Percentiles rank a stretch among this genome's conserved stretches.
These are phyloP conservation scores for Neodidymelliopsis sp. DNA, from an alignment of 2,329 filamentous ascomycete species.

Conservation along the genomic window DNA sequence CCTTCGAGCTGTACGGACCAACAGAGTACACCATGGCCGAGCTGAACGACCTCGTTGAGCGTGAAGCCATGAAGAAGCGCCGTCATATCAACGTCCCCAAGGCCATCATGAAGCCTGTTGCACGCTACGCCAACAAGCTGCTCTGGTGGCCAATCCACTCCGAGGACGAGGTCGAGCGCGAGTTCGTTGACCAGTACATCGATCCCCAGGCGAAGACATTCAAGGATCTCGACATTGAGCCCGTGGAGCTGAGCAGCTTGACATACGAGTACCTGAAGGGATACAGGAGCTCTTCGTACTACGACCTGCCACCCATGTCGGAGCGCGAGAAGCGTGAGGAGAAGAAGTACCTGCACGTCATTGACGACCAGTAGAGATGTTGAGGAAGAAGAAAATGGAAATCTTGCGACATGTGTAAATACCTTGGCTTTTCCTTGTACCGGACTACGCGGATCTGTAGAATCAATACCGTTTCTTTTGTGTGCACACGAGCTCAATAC, in stretches of 20 bases:
- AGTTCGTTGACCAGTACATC: slow-evolving; percentile 92
- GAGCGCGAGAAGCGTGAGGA: slow-evolving; percentile 95
- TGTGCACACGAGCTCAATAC: too few species aligned
- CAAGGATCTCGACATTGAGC: slow-evolving; percentile 89
- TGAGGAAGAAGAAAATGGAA: slow-evolving; percentile 10
- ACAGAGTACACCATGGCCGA: slow-evolving; percentile 90
- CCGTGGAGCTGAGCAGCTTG: slow-evolving; percentile 82
- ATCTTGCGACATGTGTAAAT: slow-evolving; percentile 37
- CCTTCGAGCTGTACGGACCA: slow-evolving; percentile 92
- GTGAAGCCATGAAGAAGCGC: slow-evolving; percentile 88
- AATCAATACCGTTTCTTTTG: slow-evolving; percentile 34
- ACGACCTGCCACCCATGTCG: slow-evolving; percentile 92
- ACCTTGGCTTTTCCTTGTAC: slow-evolving; percentile 27
- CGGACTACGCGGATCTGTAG: slow-evolving; percentile 31
- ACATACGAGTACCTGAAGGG: slow-evolving; percentile 96
- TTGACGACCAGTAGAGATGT: slow-evolving; percentile 48
- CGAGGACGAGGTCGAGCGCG: slow-evolving; percentile 85
- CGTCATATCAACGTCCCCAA: slow-evolving; percentile 93
- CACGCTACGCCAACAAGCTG: slow-evolving; percentile 76
- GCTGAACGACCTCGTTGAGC: slow-evolving; percentile 86
- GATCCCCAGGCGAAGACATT: slow-evolving; percentile 94
- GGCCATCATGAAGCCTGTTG: slow-evolving; percentile 75
- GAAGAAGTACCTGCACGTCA: slow-evolving; percentile 94
- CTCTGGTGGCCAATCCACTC: slow-evolving; percentile 91
- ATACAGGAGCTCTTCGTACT: slow-evolving; percentile 87